Conservation (phyloP, 176 grass and related monocot species). For the Elaeis guineensis region DNA sequence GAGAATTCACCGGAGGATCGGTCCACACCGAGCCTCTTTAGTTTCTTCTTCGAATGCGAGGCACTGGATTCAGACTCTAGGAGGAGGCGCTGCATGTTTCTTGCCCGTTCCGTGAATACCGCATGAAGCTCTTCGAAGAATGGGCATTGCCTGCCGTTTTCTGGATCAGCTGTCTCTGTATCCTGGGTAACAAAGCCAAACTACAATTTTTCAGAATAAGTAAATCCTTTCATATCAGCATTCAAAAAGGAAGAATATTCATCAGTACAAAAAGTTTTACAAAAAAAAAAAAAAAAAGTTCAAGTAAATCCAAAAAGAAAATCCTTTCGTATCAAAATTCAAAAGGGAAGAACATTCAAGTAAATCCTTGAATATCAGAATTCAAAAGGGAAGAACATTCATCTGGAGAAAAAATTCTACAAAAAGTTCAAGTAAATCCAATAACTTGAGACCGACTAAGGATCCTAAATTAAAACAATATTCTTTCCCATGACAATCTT, state of each 20-base stretch:
- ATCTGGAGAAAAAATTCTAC: too few species aligned
- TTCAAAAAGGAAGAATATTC: too few species aligned
- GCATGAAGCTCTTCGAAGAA: slow-evolving; percentile 20
- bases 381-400: too few species aligned
- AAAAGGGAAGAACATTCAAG: too few species aligned
- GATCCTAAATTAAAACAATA: too few species aligned
- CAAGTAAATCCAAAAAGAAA: neutral
- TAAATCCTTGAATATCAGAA: neutral
- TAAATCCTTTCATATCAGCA: neutral
- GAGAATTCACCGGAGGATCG: neutral
- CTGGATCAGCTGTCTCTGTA: slow-evolving; percentile 9
- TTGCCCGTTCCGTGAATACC: slow-evolving; percentile 4
- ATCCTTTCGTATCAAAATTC: neutral
- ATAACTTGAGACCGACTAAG: too few species aligned
- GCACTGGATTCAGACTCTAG: neutral
- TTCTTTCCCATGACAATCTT: too few species aligned
- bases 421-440: neutral
- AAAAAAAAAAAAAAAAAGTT: too few species aligned
- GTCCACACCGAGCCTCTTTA: slow-evolving; percentile 1
- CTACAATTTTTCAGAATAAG: neutral
- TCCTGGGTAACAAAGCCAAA: neutral
- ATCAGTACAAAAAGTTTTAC: too few species aligned
- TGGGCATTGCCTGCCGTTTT: slow-evolving; percentile 12
- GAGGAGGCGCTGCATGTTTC: slow-evolving; percentile 8
- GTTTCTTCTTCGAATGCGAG: slow-evolving; percentile 1